These are phyloP conservation scores for Trypethelium eluteriae DNA, from an alignment of 495 filamentous ascomycete species.

Conservation along the genomic window DNA sequence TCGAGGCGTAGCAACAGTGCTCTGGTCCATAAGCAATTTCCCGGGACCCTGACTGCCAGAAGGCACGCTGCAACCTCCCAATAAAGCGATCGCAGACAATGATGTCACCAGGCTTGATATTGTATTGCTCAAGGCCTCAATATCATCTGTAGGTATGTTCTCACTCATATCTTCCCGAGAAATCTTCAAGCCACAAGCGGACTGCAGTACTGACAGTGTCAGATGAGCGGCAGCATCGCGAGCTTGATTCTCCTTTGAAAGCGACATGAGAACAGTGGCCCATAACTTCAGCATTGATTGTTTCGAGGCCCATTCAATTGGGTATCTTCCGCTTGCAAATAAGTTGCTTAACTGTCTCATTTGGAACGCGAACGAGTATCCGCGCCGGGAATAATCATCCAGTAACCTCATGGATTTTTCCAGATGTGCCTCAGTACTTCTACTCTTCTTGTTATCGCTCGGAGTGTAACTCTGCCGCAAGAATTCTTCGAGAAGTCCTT, in stretches of 20 bases:
- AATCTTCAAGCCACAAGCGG: not conserved
- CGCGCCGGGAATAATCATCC: not conserved
- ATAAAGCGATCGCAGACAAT: not conserved
- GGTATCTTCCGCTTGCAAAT: not conserved
- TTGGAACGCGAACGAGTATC: not conserved
- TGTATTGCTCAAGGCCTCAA: not conserved
- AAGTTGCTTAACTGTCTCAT: not conserved
- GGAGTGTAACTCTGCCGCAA: not conserved
- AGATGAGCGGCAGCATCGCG: not conserved
- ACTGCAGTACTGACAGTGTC: not conserved
- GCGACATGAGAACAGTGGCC: not conserved
- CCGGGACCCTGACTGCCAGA: not conserved
- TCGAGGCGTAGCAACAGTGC: not conserved
- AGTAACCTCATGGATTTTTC: not conserved
- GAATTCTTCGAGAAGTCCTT: not conserved
- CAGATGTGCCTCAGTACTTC: not conserved
- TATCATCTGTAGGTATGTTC: not conserved
- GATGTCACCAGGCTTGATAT: slow-evolving; percentile 3
- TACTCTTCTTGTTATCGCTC: not conserved
- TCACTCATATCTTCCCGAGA: not conserved
- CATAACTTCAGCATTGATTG: not conserved
- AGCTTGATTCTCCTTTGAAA: not conserved
- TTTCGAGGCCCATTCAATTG: not conserved
- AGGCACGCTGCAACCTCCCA: not conserved
- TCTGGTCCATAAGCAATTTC: not conserved